A percentile compares a stretch with the other conserved stretches of the same genome.
Evolutionary conservation across 202 grass and related monocot genomes (phyloP).

Genomic region (Musa balbisiana): DNA sequence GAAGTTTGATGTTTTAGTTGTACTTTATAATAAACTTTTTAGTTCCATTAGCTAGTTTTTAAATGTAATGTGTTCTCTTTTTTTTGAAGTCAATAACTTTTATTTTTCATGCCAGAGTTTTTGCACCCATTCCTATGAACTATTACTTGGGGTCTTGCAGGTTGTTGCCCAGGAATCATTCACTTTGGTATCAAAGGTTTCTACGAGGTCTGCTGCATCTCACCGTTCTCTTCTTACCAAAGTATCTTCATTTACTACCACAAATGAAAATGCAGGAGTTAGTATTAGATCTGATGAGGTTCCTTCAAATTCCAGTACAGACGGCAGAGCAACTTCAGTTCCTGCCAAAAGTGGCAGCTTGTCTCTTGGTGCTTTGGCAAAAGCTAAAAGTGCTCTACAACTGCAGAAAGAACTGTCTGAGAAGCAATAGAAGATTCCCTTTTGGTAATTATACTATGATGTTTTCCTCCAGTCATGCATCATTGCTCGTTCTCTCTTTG

Average conservation of each 20-base stretch:
- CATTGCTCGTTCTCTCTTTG: constrained; percentile 8
- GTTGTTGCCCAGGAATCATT: constrained; percentile 47
- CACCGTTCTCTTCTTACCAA: constrained; percentile 41
- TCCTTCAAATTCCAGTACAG: constrained; percentile 99
- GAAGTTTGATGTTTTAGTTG: too few relatives aligned
- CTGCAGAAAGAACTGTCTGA: constrained; percentile 86
- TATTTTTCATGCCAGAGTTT: background rate
- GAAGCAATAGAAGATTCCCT: constrained; percentile 66
- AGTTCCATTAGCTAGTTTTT: background rate
- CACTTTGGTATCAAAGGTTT: constrained; percentile 34
- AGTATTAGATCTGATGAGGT: constrained; percentile 99
- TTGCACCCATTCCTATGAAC: background rate
- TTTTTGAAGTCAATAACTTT: background rate
- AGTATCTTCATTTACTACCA: constrained; percentile 87
- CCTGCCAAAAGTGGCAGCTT: constrained; percentile 69
- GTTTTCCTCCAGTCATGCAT: background rate
- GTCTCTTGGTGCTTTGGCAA: constrained; percentile 97
- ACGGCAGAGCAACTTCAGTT: constrained; percentile 65
- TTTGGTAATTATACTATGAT: constrained; percentile 30
- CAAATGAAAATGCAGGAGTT: constrained; percentile 98
- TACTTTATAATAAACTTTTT: background rate
- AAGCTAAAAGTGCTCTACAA: constrained; percentile 96
- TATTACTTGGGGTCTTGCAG: constrained; percentile 26
- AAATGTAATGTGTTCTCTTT: background rate
- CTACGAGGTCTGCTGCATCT: constrained; percentile 28